Base-by-base conservation (phyloP, 441 rosid species). In the Daphne laureola region DNA sequence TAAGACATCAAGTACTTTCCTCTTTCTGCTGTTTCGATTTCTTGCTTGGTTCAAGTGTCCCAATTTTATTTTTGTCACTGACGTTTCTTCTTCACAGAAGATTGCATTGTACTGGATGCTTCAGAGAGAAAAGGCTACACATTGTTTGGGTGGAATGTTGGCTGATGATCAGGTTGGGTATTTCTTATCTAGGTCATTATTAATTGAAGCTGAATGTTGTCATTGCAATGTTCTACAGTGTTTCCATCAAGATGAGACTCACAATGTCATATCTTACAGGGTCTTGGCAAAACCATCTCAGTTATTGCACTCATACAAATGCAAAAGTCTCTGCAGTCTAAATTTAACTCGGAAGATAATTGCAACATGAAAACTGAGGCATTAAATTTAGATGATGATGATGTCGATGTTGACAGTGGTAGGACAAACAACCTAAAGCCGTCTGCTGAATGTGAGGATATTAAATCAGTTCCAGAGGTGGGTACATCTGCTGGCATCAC, bases 51-150 rank as follows among this genome's bases (percentile, higher is more conserved):
- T 21, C 47, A 23, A 18, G 44, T 46, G 58, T 23, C 47, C 31
- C 60, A 14, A 21, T 46, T 62, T 66, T 66, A 35, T 58, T 31
- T 56, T 70, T 62, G 3, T 21, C 25, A 21, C 25, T 4, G 40
- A 52, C 47, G 35, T 14, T 58, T 54, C 60, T 65, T 51, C 48
- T 66, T 50, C 64, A 50, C 84, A 93, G 98, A 93, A 83, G 75
- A 93, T 93, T 81, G 98, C 98, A 50, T 74, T 93, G 78, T 81
- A 89, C 23, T 93, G 98, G 98, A 93, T 85, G 97, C 80, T 80
- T 71, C 95, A 83, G 62, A 92, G 82, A 73, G 97, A 93, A 82
- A 84, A 80, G 23, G 85, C 72, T 64, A 66, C 74, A 63, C 85
- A 78, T 55, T 93, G 96, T 70, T 58, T 76, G 40, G 98, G 98